Evolutionary conservation across 2,329 filamentous ascomycete genomes (phyloP), one percentile per base, ranked within the genome.

Genomic region (Aspergillus puulaauensis): DNA sequence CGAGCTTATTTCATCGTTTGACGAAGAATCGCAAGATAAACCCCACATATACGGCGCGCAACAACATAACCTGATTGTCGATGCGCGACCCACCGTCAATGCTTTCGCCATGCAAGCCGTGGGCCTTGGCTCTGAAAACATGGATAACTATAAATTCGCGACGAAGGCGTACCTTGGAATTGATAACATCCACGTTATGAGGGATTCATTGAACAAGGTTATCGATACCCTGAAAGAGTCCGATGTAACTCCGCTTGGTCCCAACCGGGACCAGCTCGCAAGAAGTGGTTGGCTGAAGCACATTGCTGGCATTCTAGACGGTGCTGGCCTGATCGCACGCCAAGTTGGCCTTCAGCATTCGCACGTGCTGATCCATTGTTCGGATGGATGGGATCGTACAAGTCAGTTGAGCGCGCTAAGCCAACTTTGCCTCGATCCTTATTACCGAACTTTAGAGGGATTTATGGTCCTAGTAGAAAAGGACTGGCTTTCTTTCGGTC

Each of bases 151-250:
- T 78, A 91, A 89, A 61, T 93, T 93, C 68, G 91, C 92, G 15
- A 89, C 88, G 58, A 96, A 97, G 75, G 89, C 89, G 31, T 99
- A 96, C 70, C 83, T 99, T 56, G 95, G 91, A 61, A 99, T 99
- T 68, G 93, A 96, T 73, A 99, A 99, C 72, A 98, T 99, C 59
- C 95, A 99, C 70, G 92, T 97, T 61, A 99, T 99, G 95, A 85
- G 95, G 57, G 89, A 90, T 61, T 98, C 93, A 2, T 80, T 99
- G 35, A 88, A 89, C 66, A 93, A 89, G 65, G 90, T 99, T 19
- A 82, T 97, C 53, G 93, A 96, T 62, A 89, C 91, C 3, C 79
- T 99, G 68, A 97, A 96, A 70, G 93, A 98, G 66, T 91, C 92
- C 2, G 95, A 99, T 72, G 83, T 97, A 27, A 90, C 91, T 0